Conservation (phyloP, 2,329 filamentous ascomycete species). For the Fusarium siculi region DNA sequence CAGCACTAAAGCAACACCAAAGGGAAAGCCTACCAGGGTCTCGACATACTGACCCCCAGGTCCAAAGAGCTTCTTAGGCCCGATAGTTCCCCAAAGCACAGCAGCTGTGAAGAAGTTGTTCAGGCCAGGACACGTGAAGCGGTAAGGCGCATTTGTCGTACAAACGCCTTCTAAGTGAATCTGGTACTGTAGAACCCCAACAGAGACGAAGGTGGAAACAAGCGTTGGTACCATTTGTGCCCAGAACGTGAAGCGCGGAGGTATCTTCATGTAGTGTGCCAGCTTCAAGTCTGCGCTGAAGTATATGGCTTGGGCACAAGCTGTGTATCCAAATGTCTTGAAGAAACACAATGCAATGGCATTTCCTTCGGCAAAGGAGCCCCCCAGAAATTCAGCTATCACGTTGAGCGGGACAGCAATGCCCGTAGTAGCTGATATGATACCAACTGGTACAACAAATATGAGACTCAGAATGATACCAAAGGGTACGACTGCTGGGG, state of each 20-base stretch:
- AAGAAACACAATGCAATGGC: slow-evolving; percentile 60
- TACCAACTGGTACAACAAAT: slow-evolving; percentile 57
- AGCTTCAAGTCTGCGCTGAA: slow-evolving; percentile 52
- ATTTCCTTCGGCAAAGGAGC: slow-evolving; percentile 55
- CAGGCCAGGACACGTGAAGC: slow-evolving; percentile 51
- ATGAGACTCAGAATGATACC: slow-evolving; percentile 54
- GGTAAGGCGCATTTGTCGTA: slow-evolving; percentile 49
- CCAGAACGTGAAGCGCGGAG: slow-evolving; percentile 50
- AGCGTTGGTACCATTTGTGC: slow-evolving; percentile 51
- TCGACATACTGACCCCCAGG: slow-evolving; percentile 49
- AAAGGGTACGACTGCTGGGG: slow-evolving; percentile 55
- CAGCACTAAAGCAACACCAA: slow-evolving; percentile 51
- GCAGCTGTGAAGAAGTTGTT: slow-evolving; percentile 55
- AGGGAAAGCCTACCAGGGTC: slow-evolving; percentile 52
- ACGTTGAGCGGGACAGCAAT: slow-evolving; percentile 56
- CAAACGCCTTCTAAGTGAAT: slow-evolving; percentile 52
- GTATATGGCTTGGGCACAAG: slow-evolving; percentile 49
- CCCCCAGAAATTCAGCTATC: slow-evolving; percentile 60
- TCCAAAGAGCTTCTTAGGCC: slow-evolving; percentile 52
- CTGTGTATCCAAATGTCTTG: slow-evolving; percentile 54
- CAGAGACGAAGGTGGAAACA: slow-evolving; percentile 49
- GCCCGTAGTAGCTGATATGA: slow-evolving; percentile 57
- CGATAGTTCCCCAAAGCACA: slow-evolving; percentile 55
- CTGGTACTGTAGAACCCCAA: slow-evolving; percentile 52
- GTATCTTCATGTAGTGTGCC: slow-evolving; percentile 59